A percentile compares a stretch with the other conserved stretches of the same genome.
phyloP scores from a whole-genome alignment of 208 protist species.

The Kentomonas sorsogonicus region DNA sequence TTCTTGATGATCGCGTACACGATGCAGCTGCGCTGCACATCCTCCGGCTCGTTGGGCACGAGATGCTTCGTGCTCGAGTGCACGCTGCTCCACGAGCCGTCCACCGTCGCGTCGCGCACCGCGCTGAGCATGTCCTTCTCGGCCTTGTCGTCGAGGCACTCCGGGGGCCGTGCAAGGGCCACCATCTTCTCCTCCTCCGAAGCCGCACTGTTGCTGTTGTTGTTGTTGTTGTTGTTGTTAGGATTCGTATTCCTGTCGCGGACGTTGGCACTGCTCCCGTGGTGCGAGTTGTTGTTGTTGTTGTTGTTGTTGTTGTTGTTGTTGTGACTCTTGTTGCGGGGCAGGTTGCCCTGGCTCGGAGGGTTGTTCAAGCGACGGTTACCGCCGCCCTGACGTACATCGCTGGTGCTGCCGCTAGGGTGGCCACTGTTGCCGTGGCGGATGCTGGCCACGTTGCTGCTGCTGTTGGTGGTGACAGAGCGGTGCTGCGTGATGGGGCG shows the following conservation, averaged over 20 bases:
- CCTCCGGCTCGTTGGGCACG: slow-evolving; percentile 36
- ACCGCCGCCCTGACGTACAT: no score
- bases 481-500: slow-evolving; percentile 13
- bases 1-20: slow-evolving; percentile 63
- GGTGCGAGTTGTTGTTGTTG: slow-evolving; percentile 16
- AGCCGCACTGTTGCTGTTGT: slow-evolving; percentile 21
- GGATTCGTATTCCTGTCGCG: slow-evolving; percentile 1
- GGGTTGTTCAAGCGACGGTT: neutral
- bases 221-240: slow-evolving; percentile 11
- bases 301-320: slow-evolving; percentile 21
- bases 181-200: slow-evolving; percentile 67
- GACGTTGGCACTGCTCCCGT: slow-evolving; percentile 17
- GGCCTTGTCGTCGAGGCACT: slow-evolving; percentile 36
- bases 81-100: slow-evolving; percentile 41
- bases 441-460: slow-evolving; percentile 14
- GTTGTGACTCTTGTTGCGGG: slow-evolving; percentile 12
- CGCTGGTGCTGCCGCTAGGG: neutral
- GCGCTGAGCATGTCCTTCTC: slow-evolving; percentile 1
- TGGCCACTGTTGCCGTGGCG: neutral
- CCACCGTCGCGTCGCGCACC: slow-evolving; percentile 48
- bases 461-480: slow-evolving; percentile 8
- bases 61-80: slow-evolving; percentile 27
- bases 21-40: slow-evolving; percentile 47
- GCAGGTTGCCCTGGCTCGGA: slow-evolving; percentile 15
- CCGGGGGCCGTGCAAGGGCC: slow-evolving; percentile 56